Evolutionary conservation across 495 filamentous ascomycete genomes (phyloP).

Genomic region (Annulohypoxylon bovei): DNA sequence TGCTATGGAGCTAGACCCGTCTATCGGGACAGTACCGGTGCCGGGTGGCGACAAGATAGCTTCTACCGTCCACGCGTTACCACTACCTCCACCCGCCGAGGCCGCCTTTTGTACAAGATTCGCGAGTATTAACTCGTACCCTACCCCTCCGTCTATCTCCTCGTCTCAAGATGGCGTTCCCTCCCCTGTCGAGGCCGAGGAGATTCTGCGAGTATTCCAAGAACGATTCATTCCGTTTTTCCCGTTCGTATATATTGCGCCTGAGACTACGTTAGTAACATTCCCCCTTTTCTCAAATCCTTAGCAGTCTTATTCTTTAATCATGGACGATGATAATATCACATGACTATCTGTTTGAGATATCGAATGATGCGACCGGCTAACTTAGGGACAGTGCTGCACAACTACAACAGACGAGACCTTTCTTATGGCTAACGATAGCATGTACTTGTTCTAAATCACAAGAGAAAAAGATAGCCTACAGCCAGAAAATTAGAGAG

Average conservation of each 20-base stretch:
- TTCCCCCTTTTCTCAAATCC: neutral
- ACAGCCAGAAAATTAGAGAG: slow-evolving; percentile 52
- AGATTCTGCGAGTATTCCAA: slow-evolving; percentile 42
- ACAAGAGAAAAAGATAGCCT: slow-evolving; percentile 46
- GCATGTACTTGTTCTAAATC: slow-evolving; percentile 52
- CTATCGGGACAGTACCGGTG: slow-evolving; percentile 10
- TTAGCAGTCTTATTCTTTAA: neutral
- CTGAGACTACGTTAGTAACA: slow-evolving; percentile 38
- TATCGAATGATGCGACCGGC: neutral
- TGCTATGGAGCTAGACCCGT: slow-evolving; percentile 20
- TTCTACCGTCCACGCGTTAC: slow-evolving; percentile 12
- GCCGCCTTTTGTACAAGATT: slow-evolving; percentile 10
- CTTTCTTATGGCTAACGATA: slow-evolving; percentile 62
- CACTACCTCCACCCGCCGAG: slow-evolving; percentile 17
- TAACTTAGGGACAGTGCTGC: slow-evolving; percentile 37
- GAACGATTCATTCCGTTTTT: slow-evolving; percentile 46
- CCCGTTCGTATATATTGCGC: slow-evolving; percentile 48
- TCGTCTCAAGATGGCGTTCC: slow-evolving; percentile 31
- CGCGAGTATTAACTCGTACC: slow-evolving; percentile 27
- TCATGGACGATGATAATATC: neutral
- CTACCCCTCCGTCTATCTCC: slow-evolving; percentile 33
- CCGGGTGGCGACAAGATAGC: slow-evolving; percentile 2
- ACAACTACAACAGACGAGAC: slow-evolving; percentile 44
- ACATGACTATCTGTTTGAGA: neutral
- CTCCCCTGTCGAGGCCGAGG: slow-evolving; percentile 40